Evolutionary conservation across 345 rosid genomes (phyloP).

Genomic region (Hypericum perforatum): DNA sequence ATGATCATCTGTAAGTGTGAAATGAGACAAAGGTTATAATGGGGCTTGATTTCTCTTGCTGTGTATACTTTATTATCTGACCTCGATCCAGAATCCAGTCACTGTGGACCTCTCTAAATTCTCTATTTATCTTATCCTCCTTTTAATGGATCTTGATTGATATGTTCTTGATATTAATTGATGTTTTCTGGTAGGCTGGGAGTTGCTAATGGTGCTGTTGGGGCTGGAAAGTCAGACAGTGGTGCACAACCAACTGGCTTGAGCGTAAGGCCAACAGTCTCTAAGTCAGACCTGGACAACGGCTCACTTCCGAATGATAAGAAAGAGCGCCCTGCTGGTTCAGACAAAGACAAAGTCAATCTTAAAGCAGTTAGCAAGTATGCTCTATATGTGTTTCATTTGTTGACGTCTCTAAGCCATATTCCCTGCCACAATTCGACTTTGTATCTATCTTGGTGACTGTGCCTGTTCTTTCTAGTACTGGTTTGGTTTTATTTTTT

Average conservation of each 20-base stretch:
- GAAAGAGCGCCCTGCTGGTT: slow-evolving; percentile 64
- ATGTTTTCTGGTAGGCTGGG: slow-evolving; percentile 50
- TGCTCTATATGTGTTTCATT: slow-evolving; percentile 11
- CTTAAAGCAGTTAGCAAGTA: slow-evolving; percentile 73
- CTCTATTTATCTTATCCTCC: neutral
- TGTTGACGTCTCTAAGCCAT: neutral
- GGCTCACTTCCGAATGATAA: slow-evolving; percentile 48
- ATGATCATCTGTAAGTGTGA: slow-evolving; percentile 11
- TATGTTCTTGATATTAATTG: slow-evolving; percentile 13
- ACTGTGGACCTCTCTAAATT: neutral
- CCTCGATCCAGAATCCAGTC: too few relatives aligned
- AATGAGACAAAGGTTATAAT: too few relatives aligned
- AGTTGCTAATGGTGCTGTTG: slow-evolving; percentile 50
- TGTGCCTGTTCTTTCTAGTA: too few relatives aligned
- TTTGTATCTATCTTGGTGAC: too few relatives aligned
- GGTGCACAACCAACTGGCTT: slow-evolving; percentile 47
- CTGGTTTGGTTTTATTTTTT: too few relatives aligned
- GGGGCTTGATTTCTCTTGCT: too few relatives aligned
- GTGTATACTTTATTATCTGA: too few relatives aligned
- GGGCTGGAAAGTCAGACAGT: slow-evolving; percentile 63
- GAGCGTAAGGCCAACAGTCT: slow-evolving; percentile 46
- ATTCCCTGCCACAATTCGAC: too few relatives aligned
- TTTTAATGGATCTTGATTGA: slow-evolving; percentile 6
- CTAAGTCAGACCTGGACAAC: slow-evolving; percentile 59
- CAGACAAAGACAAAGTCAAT: slow-evolving; percentile 74